Percentiles rank a stretch among this genome's conserved stretches.
Evolutionary conservation across 176 grass and related monocot genomes (phyloP).

Genomic region (Oryza brachyantha): DNA sequence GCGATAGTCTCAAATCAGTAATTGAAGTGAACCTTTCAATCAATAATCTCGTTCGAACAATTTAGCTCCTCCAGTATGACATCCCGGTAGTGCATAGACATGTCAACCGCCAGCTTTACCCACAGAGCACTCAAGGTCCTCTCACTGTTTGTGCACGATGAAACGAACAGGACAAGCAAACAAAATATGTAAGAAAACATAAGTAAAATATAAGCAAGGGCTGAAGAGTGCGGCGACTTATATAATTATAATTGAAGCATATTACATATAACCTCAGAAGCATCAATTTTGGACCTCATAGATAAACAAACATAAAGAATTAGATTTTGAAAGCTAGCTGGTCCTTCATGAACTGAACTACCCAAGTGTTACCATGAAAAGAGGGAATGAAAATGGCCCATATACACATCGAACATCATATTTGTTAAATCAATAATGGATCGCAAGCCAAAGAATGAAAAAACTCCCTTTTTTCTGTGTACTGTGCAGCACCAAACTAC

Average conservation of each 20-base stretch:
- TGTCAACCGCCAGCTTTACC: conserved; percentile 80
- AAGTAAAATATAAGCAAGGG: too few species aligned
- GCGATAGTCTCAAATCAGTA: not conserved
- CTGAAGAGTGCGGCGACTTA: too few species aligned
- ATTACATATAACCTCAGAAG: not conserved
- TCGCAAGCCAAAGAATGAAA: conserved; percentile 13
- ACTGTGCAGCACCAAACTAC: not conserved
- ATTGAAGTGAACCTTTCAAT: conserved; percentile 63
- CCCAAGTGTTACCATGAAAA: not conserved
- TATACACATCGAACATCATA: conserved; percentile 11
- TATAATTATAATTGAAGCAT: not conserved
- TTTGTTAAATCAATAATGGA: conserved; percentile 12
- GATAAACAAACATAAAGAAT: not conserved
- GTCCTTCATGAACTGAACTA: not conserved
- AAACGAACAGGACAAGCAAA: too few species aligned
- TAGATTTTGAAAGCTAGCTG: not conserved
- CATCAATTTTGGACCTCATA: not conserved
- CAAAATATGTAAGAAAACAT: too few species aligned
- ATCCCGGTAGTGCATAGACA: conserved; percentile 92
- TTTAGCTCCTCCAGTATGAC: conserved; percentile 85
- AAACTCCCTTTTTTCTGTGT: not conserved
- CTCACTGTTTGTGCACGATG: conserved; percentile 79
- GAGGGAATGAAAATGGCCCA: not conserved
- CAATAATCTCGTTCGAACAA: conserved; percentile 87
- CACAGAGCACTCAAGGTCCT: conserved; percentile 78